A percentile compares a stretch with the other conserved stretches of the same genome.
phyloP scores from a whole-genome alignment of 148 eudicot genomes.

The Amaranthus hypochondriacus region DNA sequence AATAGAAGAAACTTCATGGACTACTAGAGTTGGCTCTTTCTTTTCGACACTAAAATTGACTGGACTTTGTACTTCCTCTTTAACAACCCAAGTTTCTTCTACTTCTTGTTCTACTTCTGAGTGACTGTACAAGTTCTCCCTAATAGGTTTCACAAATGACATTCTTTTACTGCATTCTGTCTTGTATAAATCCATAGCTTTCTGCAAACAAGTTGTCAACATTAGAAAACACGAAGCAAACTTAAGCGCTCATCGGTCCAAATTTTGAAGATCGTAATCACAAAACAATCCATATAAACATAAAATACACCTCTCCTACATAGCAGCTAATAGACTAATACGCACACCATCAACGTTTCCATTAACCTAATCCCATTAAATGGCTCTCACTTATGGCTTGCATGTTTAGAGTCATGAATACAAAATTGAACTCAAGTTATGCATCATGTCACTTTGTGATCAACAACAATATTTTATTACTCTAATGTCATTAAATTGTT shows the following conservation, averaged over 20 bases:
- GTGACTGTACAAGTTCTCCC: not conserved
- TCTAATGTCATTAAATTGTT: no score
- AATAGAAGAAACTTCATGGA: conserved; percentile 6
- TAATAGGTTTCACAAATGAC: not conserved
- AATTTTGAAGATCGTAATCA: no score
- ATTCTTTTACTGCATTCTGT: conserved; percentile 27
- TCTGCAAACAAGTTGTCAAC: conserved; percentile 25
- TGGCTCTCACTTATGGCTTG: no score
- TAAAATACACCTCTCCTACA: no score
- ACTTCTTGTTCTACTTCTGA: no score
- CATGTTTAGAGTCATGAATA: no score
- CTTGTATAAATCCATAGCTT: conserved; percentile 41
- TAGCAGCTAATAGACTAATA: no score
- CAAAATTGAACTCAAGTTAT: no score
- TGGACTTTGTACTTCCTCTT: not conserved
- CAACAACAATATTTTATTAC: no score
- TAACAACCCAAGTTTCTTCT: not conserved
- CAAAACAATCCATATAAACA: not conserved
- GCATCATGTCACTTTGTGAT: no score
- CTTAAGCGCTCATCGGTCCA: not conserved
- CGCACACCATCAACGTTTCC: no score
- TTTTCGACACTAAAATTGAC: not conserved
- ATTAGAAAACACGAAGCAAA: not conserved
- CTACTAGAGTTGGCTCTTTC: conserved; percentile 6
- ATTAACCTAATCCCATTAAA: no score